Percentiles rank a stretch among this genome's conserved stretches.
Evolutionary conservation across 495 filamentous ascomycete species (phyloP).

Genomic region (Penicillium daleae): DNA sequence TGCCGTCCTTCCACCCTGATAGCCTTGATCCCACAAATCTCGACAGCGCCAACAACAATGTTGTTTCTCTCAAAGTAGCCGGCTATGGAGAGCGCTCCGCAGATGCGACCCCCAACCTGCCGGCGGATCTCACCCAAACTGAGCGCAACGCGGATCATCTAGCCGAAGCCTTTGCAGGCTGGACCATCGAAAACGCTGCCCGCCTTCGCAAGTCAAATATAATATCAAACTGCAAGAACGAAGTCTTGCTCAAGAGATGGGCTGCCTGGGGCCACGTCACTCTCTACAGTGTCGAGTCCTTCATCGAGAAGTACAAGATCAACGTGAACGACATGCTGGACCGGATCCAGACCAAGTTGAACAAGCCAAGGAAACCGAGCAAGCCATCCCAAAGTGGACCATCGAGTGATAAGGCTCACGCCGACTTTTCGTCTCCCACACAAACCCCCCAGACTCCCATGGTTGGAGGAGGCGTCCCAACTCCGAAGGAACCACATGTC

Average conservation of each 20-base stretch:
- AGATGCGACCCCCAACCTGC: slow-evolving; percentile 22
- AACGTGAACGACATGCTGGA: not conserved
- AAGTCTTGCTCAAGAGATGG: slow-evolving; percentile 28
- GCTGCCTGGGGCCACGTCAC: slow-evolving; percentile 38
- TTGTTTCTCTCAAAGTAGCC: slow-evolving; percentile 32
- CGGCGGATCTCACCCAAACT: slow-evolving; percentile 25
- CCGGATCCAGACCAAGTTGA: not conserved
- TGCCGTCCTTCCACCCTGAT: slow-evolving; percentile 11
- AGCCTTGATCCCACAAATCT: slow-evolving; percentile 5
- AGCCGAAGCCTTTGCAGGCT: slow-evolving; percentile 50
- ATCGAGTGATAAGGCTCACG: not conserved
- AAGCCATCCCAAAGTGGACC: not conserved
- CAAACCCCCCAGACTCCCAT: slow-evolving; percentile 2
- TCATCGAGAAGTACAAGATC: slow-evolving; percentile 10
- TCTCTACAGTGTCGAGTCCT: not conserved
- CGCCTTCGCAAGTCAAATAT: slow-evolving; percentile 39
- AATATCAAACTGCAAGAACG: slow-evolving; percentile 20
- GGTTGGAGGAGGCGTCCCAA: not conserved
- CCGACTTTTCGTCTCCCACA: not conserved
- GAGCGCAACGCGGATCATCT: slow-evolving; percentile 43
- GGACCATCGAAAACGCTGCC: slow-evolving; percentile 39
- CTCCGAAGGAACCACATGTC: not conserved
- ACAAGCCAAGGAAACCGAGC: not conserved
- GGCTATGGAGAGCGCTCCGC: slow-evolving; percentile 24
- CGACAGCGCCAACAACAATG: slow-evolving; percentile 17